Evolutionary conservation across 106 monocot genomes (phyloP).

Genomic region (Amphibolis antarctica): DNA sequence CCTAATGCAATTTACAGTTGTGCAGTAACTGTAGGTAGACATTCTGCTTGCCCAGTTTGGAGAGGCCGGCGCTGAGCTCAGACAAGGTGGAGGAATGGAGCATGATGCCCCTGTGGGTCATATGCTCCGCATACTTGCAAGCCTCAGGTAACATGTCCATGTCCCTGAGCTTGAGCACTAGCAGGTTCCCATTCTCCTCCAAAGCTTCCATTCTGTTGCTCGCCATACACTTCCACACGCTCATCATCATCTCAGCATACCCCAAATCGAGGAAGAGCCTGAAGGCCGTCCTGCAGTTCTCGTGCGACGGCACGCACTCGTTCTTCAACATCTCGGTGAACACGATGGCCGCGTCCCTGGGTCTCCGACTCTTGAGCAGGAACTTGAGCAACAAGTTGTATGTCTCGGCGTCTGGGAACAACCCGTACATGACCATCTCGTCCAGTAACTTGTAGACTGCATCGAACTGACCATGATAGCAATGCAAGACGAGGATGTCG

Average conservation of each 20-base stretch:
- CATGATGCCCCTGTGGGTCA: conserved; percentile 66
- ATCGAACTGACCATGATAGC: conserved; percentile 16
- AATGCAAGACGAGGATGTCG: conserved; percentile 38
- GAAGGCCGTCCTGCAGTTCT: conserved; percentile 23
- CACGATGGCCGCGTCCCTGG: conserved; percentile 23
- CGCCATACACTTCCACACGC: conserved; percentile 59
- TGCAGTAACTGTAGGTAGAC: conserved; percentile 42
- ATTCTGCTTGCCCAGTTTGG: conserved; percentile 32
- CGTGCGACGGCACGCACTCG: conserved; percentile 26
- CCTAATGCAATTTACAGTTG: conserved; percentile 63
- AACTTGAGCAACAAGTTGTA: conserved; percentile 45
- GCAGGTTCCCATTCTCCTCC: conserved; percentile 46
- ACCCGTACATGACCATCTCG: conserved; percentile 52
- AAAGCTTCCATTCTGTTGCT: conserved; percentile 19
- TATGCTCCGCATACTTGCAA: conserved; percentile 63
- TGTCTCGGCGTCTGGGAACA: conserved; percentile 40
- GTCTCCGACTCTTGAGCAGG: conserved; percentile 26
- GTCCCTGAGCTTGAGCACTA: conserved; percentile 25
- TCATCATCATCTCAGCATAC: conserved; percentile 28
- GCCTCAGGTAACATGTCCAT: conserved; percentile 49
- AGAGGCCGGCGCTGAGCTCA: conserved; percentile 37
- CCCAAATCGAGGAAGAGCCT: conserved; percentile 26
- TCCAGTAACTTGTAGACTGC: conserved; percentile 29
- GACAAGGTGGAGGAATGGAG: conserved; percentile 48
- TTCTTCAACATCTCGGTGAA: conserved; percentile 82